A percentile compares a stretch with the other conserved stretches of the same genome.
Conservation (phyloP, 2,329 filamentous ascomycete genomes). For the Meredithiella fracta region DNA sequence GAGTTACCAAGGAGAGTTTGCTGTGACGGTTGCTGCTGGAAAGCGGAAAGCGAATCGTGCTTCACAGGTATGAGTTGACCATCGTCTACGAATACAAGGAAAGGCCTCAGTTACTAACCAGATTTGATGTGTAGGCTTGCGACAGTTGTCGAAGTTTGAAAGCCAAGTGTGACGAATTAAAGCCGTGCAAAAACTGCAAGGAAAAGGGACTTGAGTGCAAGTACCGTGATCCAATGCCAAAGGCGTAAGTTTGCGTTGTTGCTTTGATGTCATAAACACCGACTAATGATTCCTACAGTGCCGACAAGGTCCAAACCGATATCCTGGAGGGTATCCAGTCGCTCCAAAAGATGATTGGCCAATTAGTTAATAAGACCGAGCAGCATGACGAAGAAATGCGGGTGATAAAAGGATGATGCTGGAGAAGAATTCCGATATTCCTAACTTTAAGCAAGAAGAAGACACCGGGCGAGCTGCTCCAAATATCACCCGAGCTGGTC, state of each 20-base stretch:
- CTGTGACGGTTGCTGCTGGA: constrained; percentile 14
- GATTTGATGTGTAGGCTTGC: constrained; percentile 50
- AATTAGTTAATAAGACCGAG: not conserved
- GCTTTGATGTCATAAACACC: no score
- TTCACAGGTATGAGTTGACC: constrained; percentile 34
- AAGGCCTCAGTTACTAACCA: constrained; percentile 12
- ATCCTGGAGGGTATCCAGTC: constrained; percentile 38
- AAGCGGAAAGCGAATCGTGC: constrained; percentile 50
- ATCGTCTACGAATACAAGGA: not conserved
- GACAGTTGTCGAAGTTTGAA: constrained; percentile 77
- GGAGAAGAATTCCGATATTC: constrained; percentile 1
- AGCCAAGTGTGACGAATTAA: constrained; percentile 79
- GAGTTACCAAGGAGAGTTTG: not conserved
- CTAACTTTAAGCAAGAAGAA: constrained; percentile 11
- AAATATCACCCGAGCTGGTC: no score
- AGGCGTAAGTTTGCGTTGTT: constrained; percentile 79
- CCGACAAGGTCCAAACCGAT: constrained; percentile 44
- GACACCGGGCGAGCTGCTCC: not conserved
- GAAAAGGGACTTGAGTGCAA: constrained; percentile 73
- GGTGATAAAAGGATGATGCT: constrained; percentile 15
- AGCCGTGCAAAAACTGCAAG: constrained; percentile 71
- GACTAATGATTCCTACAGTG: no score
- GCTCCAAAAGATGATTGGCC: constrained; percentile 21
- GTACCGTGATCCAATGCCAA: constrained; percentile 80
- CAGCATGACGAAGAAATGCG: constrained; percentile 8